phyloP scores from a whole-genome alignment of 2,329 filamentous ascomycete species.

The Chalaropsis thielavioides region DNA sequence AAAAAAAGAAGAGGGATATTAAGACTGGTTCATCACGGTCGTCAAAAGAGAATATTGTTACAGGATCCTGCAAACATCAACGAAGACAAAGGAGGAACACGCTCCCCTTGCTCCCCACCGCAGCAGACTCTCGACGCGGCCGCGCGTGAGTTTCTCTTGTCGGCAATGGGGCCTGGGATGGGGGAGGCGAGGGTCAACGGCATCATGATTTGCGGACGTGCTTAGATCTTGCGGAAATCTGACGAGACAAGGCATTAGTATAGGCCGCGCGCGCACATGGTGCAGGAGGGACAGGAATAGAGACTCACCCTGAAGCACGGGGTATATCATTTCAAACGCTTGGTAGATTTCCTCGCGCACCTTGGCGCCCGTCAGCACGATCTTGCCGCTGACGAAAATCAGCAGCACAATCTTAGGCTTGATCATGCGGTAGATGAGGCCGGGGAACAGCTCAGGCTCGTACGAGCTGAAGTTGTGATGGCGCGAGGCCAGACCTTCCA shows the following conservation, averaged over 20 bases:
- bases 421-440: constrained; percentile 99
- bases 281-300: background rate
- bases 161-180: too few relatives aligned
- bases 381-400: constrained; percentile 94
- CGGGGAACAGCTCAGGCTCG: constrained; percentile 95
- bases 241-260: background rate
- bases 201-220: too few relatives aligned
- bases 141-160: too few relatives aligned
- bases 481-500: constrained; percentile 87
- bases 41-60: constrained; percentile 11
- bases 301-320: constrained; percentile 68
- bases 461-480: constrained; percentile 99
- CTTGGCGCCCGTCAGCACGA: constrained; percentile 93
- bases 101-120: background rate
- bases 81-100: background rate
- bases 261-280: background rate
- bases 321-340: constrained; percentile 94
- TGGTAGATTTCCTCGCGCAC: constrained; percentile 97
- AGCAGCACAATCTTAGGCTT: constrained; percentile 88
- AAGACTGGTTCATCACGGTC: constrained; percentile 13
- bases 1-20: background rate
- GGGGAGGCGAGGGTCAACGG: too few relatives aligned
- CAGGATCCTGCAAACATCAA: constrained; percentile 1
- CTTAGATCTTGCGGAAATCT: constrained; percentile 46
- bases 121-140: background rate